Base-by-base conservation (phyloP, 768 basidiomycete species). In the Tulasnella sp. region DNA sequence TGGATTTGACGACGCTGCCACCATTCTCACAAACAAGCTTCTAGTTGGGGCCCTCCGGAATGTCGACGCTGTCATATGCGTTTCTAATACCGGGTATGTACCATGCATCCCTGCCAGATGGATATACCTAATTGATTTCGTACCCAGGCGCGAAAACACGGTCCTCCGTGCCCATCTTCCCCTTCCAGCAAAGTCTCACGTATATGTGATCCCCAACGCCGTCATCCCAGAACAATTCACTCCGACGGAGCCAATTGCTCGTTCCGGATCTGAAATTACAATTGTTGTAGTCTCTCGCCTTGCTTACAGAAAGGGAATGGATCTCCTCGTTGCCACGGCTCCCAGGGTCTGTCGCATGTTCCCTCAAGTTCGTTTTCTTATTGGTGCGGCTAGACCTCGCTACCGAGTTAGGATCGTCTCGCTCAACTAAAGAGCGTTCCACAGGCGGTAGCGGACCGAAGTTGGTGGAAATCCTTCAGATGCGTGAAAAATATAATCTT, bases 21-120 rank as follows among this genome's bases (percentile, higher is more conserved):
- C 97, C 82, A 97, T 99, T 56, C 87, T 98, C 81, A 98, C 98
- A 7, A 99, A 99, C 87, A 99, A 99, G 85, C 89, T 99, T 44
- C 87, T 99, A 56, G 93, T 91, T 16, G 96, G 90, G 5, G 92
- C 94, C 2, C 86, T 99, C 83, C 90, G 92, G 80, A 96, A 97
- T 84, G 94, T 97, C 0, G 97, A 99, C 82, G 95, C 93, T 0
- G 95, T 94, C 1, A 96, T 99, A 36, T 98, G 96, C 82, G 98
- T 99, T 73, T 97, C 96, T 10, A 94, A 99, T 85, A 98, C 97
- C 0, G 96, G 97, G 97, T 95, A 83, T 36, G 19, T 80, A 16
- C 27, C 36, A 27, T 75, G 24, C 46, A 38, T 81, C 8, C 56
- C 3, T 24, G 5, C 46, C 16, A 16, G 14, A 38, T n/a, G 34